Percentiles rank a stretch among this genome's conserved stretches.
Conservation (phyloP, 495 filamentous ascomycete genomes). For the Bacidia gigantensis region DNA sequence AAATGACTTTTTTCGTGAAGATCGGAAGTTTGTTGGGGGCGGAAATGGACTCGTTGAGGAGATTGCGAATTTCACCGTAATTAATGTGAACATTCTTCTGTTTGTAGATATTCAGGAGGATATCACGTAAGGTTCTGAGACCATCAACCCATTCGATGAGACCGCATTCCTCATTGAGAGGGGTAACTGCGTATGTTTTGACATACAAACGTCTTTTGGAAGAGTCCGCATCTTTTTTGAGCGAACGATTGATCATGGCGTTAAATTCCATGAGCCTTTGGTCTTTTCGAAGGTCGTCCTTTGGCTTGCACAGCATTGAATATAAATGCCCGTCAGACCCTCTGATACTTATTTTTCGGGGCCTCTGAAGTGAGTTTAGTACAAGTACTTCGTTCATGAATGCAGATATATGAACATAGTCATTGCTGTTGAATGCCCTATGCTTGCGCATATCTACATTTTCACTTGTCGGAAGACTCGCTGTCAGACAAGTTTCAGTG, state of each 20-base stretch:
- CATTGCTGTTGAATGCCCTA: conserved; percentile 58
- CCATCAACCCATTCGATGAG: conserved; percentile 99
- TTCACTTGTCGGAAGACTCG: conserved; percentile 66
- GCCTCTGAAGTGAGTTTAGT: conserved; percentile 82
- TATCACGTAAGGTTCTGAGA: conserved; percentile 83
- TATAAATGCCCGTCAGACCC: conserved; percentile 83
- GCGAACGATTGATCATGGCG: conserved; percentile 84
- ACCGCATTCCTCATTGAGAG: conserved; percentile 93
- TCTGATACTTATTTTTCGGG: conserved; percentile 74
- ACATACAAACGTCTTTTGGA: conserved; percentile 80
- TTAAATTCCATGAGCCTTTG: conserved; percentile 99
- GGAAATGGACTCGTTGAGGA: conserved; percentile 44
- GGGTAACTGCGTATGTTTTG: conserved; percentile 91
- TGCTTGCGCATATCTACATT: conserved; percentile 55
- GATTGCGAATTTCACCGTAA: conserved; percentile 43
- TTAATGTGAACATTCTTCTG: conserved; percentile 48
- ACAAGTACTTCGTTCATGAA: conserved; percentile 79
- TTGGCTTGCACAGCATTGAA: conserved; percentile 87
- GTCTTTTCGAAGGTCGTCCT: conserved; percentile 93
- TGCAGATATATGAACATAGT: conserved; percentile 44
- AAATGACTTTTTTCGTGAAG: conserved; percentile 52
- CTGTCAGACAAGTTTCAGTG: conserved; percentile 68
- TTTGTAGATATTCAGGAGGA: conserved; percentile 64
- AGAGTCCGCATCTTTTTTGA: conserved; percentile 81
- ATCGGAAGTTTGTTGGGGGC: conserved; percentile 41